Conservation (phyloP, 495 filamentous ascomycete genomes). For the Daldinia bambusicola region DNA sequence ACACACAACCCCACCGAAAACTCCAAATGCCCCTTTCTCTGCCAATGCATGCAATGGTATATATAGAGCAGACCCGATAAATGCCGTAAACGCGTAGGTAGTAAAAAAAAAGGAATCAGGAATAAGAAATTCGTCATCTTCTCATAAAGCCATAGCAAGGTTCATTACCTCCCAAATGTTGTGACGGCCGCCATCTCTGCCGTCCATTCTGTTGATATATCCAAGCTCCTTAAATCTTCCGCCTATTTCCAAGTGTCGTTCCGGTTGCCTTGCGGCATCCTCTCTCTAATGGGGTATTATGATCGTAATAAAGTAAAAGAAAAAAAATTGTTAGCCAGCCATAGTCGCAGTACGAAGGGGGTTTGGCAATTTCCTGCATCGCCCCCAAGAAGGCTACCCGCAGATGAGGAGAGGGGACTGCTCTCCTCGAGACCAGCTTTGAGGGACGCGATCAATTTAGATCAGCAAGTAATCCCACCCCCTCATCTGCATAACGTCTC, state of each 20-base stretch:
- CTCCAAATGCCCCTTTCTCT: slow-evolving; percentile 37
- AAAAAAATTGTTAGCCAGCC: slow-evolving; percentile 33
- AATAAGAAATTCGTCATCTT: slow-evolving; percentile 43
- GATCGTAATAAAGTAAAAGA: slow-evolving; percentile 23
- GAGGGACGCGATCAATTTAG: slow-evolving; percentile 57
- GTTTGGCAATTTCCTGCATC: slow-evolving; percentile 47
- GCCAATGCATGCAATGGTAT: slow-evolving; percentile 50
- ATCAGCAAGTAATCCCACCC: slow-evolving; percentile 94
- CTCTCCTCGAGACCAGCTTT: slow-evolving; percentile 53
- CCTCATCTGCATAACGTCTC: slow-evolving; percentile 92
- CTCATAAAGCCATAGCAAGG: slow-evolving; percentile 50
- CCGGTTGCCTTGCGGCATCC: slow-evolving; percentile 52
- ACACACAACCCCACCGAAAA: slow-evolving; percentile 27
- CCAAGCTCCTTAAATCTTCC: slow-evolving; percentile 26
- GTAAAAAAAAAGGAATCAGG: slow-evolving; percentile 16
- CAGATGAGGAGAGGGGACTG: slow-evolving; percentile 46
- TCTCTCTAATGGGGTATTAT: slow-evolving; percentile 46
- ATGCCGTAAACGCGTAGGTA: slow-evolving; percentile 36
- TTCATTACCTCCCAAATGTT: slow-evolving; percentile 43
- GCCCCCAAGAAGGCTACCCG: slow-evolving; percentile 43
- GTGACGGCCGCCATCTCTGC: slow-evolving; percentile 28
- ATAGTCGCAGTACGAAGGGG: slow-evolving; percentile 39
- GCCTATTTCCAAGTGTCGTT: slow-evolving; percentile 51
- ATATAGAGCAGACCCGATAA: slow-evolving; percentile 43
- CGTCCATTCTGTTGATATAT: slow-evolving; percentile 39